Conservation (phyloP, 768 basidiomycete genomes). For the Leccinum arenicola region DNA sequence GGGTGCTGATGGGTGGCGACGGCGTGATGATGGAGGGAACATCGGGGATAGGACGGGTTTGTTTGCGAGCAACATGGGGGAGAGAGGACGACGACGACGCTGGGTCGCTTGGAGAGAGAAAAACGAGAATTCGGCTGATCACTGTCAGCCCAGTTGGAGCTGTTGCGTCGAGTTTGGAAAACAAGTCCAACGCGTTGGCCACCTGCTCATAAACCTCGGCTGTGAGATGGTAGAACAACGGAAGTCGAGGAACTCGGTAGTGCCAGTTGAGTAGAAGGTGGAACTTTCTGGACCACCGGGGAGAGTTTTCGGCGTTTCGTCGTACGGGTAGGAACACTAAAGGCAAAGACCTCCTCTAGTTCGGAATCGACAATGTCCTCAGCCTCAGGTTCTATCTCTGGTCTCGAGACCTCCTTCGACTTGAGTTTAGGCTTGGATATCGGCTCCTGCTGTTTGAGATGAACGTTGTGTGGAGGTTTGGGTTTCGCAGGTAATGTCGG, state of each 20-base stretch:
- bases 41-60: constrained; percentile 34
- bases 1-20: constrained; percentile 68
- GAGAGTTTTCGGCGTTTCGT: constrained; percentile 31
- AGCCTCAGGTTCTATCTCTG: constrained; percentile 20
- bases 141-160: constrained; percentile 31
- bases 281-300: constrained; percentile 19
- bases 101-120: constrained; percentile 8
- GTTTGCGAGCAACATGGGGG: constrained; percentile 41
- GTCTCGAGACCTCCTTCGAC: constrained; percentile 22
- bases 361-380: constrained; percentile 27
- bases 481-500: constrained; percentile 32
- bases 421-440: constrained; percentile 27
- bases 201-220: too few relatives aligned
- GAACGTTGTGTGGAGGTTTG: constrained; percentile 27
- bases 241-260: constrained; percentile 36
- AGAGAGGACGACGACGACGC: background rate
- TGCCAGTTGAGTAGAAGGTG: constrained; percentile 31
- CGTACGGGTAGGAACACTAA: constrained; percentile 34
- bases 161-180: constrained; percentile 5
- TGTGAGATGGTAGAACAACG: constrained; percentile 27
- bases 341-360: constrained; percentile 45
- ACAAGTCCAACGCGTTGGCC: too few relatives aligned
- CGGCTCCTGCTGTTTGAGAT: constrained; percentile 23
- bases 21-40: constrained; percentile 41
- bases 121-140: constrained; percentile 29